These are phyloP conservation scores for Chalciporus piperatus DNA, from an alignment of 768 basidiomycete genomes.

Conservation along the genomic window DNA sequence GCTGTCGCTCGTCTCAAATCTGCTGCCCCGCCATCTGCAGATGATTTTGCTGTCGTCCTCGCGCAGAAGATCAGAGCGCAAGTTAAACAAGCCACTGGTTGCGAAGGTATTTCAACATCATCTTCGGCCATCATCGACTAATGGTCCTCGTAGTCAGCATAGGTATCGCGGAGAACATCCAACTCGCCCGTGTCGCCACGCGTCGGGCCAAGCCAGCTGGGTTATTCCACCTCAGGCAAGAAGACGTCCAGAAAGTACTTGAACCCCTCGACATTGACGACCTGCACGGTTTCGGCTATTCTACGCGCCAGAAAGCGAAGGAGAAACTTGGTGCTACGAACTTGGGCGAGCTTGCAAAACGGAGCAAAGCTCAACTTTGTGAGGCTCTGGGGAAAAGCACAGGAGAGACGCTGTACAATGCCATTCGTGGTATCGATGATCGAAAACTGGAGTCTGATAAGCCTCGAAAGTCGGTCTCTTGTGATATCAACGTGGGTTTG, in stretches of 20 bases:
- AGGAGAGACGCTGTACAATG: slow-evolving; percentile 85
- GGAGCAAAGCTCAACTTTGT: slow-evolving; percentile 63
- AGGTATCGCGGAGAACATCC: slow-evolving; percentile 88
- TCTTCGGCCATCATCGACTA: not conserved
- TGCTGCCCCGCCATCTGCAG: slow-evolving; percentile 20
- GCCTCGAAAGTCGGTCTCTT: slow-evolving; percentile 86
- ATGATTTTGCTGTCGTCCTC: slow-evolving; percentile 70
- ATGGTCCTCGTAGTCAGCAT: slow-evolving; percentile 66
- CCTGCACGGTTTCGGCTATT: slow-evolving; percentile 83
- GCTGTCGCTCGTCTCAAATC: slow-evolving; percentile 42
- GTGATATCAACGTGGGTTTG: slow-evolving; percentile 85
- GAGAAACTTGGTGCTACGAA: slow-evolving; percentile 74
- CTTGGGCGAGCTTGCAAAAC: slow-evolving; percentile 64
- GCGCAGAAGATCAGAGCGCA: slow-evolving; percentile 80
- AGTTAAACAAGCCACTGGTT: slow-evolving; percentile 75
- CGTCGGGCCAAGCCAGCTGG: slow-evolving; percentile 89
- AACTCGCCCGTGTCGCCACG: slow-evolving; percentile 90
- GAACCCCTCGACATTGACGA: slow-evolving; percentile 72
- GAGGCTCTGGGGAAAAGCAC: slow-evolving; percentile 74
- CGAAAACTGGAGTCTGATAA: slow-evolving; percentile 79
- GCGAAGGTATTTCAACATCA: slow-evolving; percentile 59
- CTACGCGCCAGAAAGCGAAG: slow-evolving; percentile 70
- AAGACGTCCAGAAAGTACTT: slow-evolving; percentile 53
- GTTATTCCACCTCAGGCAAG: slow-evolving; percentile 67
- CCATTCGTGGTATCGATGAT: slow-evolving; percentile 80